These are phyloP conservation scores for Astrothelium subdiscretum DNA, from an alignment of 495 filamentous ascomycete genomes.

Conservation along the genomic window DNA sequence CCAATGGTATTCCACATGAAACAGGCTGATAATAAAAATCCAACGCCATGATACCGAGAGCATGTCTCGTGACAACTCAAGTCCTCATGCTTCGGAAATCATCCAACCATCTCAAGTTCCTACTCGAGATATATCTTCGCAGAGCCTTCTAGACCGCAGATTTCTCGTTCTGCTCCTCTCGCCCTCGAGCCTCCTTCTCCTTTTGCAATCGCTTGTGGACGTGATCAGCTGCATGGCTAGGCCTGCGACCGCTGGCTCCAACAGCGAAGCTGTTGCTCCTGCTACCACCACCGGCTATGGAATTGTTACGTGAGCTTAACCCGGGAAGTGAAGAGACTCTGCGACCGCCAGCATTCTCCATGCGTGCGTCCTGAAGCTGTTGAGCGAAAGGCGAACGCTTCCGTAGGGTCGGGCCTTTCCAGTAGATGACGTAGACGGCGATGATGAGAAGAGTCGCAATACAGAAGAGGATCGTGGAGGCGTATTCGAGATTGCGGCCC, in stretches of 20 bases:
- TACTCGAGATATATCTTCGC: neutral
- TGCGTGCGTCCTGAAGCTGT: slow-evolving; percentile 16
- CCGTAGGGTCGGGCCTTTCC: slow-evolving; percentile 56
- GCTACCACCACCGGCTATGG: neutral
- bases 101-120: neutral
- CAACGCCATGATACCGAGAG: neutral
- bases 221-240: neutral
- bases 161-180: neutral
- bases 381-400: slow-evolving; percentile 65
- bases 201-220: neutral
- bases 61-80: neutral
- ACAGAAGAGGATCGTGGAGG: slow-evolving; percentile 59
- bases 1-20: slow-evolving; percentile 4
- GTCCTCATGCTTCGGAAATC: too few species aligned
- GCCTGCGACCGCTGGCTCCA: neutral
- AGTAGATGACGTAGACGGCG: slow-evolving; percentile 70
- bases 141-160: neutral
- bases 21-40: slow-evolving; percentile 12
- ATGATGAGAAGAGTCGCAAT: slow-evolving; percentile 59
- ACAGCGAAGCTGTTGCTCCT: neutral
- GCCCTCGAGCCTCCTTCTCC: neutral
- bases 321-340: slow-evolving; percentile 1
- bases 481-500: slow-evolving; percentile 51
- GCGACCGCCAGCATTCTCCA: slow-evolving; percentile 11
- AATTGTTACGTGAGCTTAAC: neutral